Conservation (phyloP, 2,329 filamentous ascomycete species). For the Rutstroemia sp. region DNA sequence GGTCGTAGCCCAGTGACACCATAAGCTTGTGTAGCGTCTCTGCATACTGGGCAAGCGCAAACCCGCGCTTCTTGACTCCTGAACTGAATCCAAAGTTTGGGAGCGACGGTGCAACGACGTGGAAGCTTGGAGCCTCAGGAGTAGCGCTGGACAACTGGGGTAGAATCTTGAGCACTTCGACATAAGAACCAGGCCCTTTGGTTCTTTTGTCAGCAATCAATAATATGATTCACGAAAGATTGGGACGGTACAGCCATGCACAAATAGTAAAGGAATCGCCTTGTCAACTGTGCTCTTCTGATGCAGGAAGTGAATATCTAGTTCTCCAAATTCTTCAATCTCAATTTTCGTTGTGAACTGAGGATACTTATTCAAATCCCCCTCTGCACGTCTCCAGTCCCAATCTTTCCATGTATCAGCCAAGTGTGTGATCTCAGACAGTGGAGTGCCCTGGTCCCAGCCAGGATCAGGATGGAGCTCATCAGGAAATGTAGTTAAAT, state of each 20-base stretch:
- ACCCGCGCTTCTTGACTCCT: slow-evolving; percentile 41
- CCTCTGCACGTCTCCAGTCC: slow-evolving; percentile 8
- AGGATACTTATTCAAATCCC: slow-evolving; percentile 19
- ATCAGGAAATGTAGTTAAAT: neutral
- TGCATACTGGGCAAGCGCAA: slow-evolving; percentile 52
- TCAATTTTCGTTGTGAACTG: slow-evolving; percentile 33
- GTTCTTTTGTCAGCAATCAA: neutral
- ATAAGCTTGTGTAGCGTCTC: slow-evolving; percentile 62
- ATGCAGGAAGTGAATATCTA: slow-evolving; percentile 60
- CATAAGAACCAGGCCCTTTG: slow-evolving; percentile 57
- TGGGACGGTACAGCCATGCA: slow-evolving; percentile 35
- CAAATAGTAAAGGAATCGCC: slow-evolving; percentile 59
- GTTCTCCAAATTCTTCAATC: slow-evolving; percentile 49
- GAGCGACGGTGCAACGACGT: slow-evolving; percentile 50
- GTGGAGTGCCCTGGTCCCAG: slow-evolving; percentile 2
- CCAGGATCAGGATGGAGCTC: neutral
- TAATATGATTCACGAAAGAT: neutral
- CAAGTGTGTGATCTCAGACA: neutral
- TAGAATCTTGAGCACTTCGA: slow-evolving; percentile 59
- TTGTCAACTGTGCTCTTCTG: slow-evolving; percentile 35
- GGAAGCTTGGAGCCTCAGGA: slow-evolving; percentile 37
- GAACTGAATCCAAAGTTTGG: slow-evolving; percentile 46
- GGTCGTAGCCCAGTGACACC: slow-evolving; percentile 55
- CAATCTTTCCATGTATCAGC: neutral
- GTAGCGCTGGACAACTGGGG: slow-evolving; percentile 34